phyloP scores from a whole-genome alignment of 768 basidiomycete species.

The Cantharellus cinnabarinus region DNA sequence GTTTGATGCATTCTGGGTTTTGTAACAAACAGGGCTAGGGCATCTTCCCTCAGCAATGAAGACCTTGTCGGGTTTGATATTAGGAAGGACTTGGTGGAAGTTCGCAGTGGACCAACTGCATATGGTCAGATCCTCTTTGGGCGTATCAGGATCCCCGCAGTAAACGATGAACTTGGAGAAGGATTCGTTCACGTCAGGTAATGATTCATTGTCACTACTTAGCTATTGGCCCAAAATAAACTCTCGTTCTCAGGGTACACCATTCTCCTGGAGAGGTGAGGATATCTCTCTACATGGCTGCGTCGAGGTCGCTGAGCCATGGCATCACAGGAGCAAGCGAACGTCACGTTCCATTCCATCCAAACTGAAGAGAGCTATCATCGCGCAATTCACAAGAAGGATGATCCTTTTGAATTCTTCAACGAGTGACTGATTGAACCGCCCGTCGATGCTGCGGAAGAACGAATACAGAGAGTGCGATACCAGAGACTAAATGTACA shows the following conservation, averaged over 20 bases:
- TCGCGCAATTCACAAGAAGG: conserved; percentile 40
- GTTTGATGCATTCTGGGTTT: background rate
- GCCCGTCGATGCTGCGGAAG: no score
- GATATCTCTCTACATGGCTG: conserved; percentile 49
- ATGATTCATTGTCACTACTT: background rate
- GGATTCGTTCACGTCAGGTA: conserved; percentile 58
- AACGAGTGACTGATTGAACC: conserved; percentile 27
- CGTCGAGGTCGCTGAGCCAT: conserved; percentile 27
- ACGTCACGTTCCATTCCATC: conserved; percentile 51
- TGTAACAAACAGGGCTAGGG: conserved; percentile 20
- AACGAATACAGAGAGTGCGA: no score
- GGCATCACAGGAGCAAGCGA: conserved; percentile 32
- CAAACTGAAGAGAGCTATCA: conserved; percentile 44
- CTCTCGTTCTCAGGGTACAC: background rate
- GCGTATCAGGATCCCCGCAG: conserved; percentile 46
- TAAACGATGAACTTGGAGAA: conserved; percentile 31
- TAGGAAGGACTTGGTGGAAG: conserved; percentile 23
- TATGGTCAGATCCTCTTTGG: conserved; percentile 58
- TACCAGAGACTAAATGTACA: no score
- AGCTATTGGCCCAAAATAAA: conserved; percentile 8
- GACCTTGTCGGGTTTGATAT: conserved; percentile 19
- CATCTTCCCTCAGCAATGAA: conserved; percentile 28
- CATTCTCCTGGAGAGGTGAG: conserved; percentile 12
- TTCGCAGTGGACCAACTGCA: conserved; percentile 35
- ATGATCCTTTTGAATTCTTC: conserved; percentile 47